Evolutionary conservation across 2,329 filamentous ascomycete species (phyloP), one percentile per base, ranked within the genome.

Genomic region (Botryosphaeria dothidea): DNA sequence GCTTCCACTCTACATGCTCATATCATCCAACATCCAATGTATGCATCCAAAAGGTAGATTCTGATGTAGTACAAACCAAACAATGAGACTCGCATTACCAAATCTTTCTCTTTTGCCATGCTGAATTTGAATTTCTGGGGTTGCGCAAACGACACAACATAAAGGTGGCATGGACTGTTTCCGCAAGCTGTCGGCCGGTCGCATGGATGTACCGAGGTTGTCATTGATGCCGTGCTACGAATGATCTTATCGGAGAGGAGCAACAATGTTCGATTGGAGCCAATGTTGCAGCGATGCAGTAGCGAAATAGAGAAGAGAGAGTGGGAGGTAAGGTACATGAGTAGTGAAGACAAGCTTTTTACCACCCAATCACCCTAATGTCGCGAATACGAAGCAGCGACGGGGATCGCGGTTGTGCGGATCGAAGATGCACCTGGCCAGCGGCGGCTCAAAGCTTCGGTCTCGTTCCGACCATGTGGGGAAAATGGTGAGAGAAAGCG

Each of bases 261-360:
- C 25, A 21, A 23, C 13, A 11, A 46, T 34, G 52, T 23, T n/a
- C 38, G n/a, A 31, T 21, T 21, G 27, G 36, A n/a, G n/a, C n/a
- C 19, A 46, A 45, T 34, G 8, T 23, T 60, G 56, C 56, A 46
- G n/a, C n/a, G 11, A 9, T 34, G 38, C 56, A 46, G 27, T 46
- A 45, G 56, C 56, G 25, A 46, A 19, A 25, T 41, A 60, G 19
- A 41, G 21, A 13, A 60, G 27, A 27, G 29, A 43, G 36, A 23
- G 23, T 8, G 31, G 6, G 41, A 46, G 27, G 38, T 21, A 60
- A 46, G 56, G 41, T 46, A 34, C n/a, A 60, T 60, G n/a, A 25
- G 56, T 60, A 46, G 56, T 60, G 41, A 46, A 60, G 56, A 60
- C 56, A 60, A 60, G 56, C 56, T 60, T 60, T 60, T 57, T 57